Conservation (phyloP, 345 rosid genomes). For the Durio zibethinus region DNA sequence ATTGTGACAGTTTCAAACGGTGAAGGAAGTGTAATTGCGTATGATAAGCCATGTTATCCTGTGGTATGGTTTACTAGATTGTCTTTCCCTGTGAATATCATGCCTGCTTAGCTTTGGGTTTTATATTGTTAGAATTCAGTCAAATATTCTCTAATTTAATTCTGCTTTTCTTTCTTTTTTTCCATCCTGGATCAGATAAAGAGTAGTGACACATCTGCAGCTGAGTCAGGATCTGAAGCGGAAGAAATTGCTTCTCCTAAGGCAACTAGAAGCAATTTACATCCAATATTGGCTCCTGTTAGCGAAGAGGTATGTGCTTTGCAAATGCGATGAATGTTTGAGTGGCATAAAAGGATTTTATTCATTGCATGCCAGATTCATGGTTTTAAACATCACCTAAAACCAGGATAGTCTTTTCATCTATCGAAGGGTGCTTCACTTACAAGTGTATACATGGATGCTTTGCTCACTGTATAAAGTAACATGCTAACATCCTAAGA, state of each 20-base stretch:
- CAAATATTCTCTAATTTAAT: constrained; percentile 8
- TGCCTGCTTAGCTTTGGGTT: constrained; percentile 8
- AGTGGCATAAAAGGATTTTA: neutral
- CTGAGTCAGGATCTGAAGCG: constrained; percentile 84
- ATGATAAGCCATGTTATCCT: constrained; percentile 46
- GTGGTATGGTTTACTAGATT: constrained; percentile 35
- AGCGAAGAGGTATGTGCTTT: constrained; percentile 71
- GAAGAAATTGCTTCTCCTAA: constrained; percentile 71
- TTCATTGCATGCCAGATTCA: neutral
- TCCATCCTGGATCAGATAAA: constrained; percentile 42
- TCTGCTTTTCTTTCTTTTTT: neutral
- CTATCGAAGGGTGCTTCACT: neutral
- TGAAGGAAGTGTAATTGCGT: constrained; percentile 43
- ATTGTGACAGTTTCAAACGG: constrained; percentile 51
- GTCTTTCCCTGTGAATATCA: neutral
- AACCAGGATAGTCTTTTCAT: neutral
- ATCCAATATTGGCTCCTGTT: constrained; percentile 72
- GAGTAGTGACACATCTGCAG: constrained; percentile 72
- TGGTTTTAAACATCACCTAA: neutral
- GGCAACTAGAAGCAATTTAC: constrained; percentile 38
- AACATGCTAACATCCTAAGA: neutral
- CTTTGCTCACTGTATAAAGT: neutral
- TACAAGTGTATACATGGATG: neutral
- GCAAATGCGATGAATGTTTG: neutral
- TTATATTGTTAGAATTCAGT: constrained; percentile 7